Percentiles rank a stretch among this genome's conserved stretches.
These are phyloP conservation scores for Colletotrichum sp. DNA, from an alignment of 2,329 filamentous ascomycete genomes.

Conservation along the genomic window DNA sequence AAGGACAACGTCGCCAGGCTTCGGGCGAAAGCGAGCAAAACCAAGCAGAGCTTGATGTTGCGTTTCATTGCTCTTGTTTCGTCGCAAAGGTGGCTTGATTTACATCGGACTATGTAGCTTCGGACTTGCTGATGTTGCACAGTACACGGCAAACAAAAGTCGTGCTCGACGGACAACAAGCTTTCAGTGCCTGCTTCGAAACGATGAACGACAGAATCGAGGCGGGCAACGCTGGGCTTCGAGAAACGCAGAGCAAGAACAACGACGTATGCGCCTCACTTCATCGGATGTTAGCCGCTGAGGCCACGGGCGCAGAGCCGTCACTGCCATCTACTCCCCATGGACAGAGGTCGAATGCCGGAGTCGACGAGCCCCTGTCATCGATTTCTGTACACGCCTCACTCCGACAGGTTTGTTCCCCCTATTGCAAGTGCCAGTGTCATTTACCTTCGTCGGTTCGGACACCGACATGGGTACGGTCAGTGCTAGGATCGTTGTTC, in stretches of 20 bases:
- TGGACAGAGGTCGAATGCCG: background rate
- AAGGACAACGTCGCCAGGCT: background rate
- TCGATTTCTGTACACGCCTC: background rate
- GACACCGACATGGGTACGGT: background rate
- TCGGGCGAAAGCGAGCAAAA: background rate
- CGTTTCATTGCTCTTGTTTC: background rate
- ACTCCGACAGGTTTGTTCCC: background rate
- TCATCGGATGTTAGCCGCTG: background rate
- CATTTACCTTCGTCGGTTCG: background rate
- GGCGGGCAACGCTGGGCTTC: background rate
- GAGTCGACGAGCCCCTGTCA: background rate
- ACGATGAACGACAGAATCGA: background rate
- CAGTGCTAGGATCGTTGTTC: background rate
- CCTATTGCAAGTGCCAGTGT: constrained; percentile 2
- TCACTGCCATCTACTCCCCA: background rate
- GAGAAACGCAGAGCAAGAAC: background rate
- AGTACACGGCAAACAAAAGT: background rate
- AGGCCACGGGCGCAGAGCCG: background rate
- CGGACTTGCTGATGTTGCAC: background rate
- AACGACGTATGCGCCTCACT: background rate
- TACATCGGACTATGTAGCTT: background rate
- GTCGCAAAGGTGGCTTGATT: background rate
- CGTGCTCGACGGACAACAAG: background rate
- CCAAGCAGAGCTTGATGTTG: background rate
- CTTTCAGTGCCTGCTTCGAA: background rate